These are phyloP conservation scores for Phytophthora sp. DNA, from an alignment of 352 stramenopile genomes.

Conservation along the genomic window DNA sequence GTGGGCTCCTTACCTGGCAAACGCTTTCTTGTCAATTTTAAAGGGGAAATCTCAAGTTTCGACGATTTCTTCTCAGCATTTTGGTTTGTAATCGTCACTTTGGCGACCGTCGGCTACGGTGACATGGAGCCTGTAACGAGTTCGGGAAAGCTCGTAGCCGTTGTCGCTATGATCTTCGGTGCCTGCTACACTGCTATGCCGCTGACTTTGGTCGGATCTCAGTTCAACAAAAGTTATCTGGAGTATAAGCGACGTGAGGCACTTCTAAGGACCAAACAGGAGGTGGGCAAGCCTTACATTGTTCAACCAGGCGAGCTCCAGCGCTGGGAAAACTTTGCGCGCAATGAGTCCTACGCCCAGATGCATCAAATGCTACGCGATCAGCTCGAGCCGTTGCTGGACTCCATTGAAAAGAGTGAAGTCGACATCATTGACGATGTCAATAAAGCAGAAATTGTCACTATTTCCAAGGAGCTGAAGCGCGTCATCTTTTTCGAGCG, in stretches of 20 bases:
- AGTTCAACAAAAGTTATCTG: constrained; percentile 86
- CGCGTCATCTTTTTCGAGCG: constrained; percentile 54
- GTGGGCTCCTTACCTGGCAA: constrained; percentile 61
- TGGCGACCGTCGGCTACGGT: constrained; percentile 76
- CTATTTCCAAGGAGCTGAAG: constrained; percentile 52
- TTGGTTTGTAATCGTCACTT: constrained; percentile 87
- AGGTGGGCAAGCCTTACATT: constrained; percentile 70
- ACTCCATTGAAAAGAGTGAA: constrained; percentile 47
- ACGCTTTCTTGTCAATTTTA: constrained; percentile 74
- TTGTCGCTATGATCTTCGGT: constrained; percentile 83
- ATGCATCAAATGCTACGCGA: constrained; percentile 49
- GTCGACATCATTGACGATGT: constrained; percentile 55
- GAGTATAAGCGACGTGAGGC: constrained; percentile 80
- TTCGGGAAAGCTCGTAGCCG: constrained; percentile 70
- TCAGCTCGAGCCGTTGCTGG: constrained; percentile 50
- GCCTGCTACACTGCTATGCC: constrained; percentile 86
- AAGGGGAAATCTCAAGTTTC: constrained; percentile 73
- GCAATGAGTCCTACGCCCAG: constrained; percentile 52
- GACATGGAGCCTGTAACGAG: constrained; percentile 79
- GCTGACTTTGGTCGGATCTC: constrained; percentile 76
- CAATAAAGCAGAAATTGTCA: constrained; percentile 43
- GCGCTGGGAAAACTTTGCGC: constrained; percentile 58
- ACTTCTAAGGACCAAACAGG: constrained; percentile 69
- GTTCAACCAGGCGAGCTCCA: constrained; percentile 49
- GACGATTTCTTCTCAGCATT: constrained; percentile 85